Evolutionary conservation across 2,329 filamentous ascomycete species (phyloP), one percentile per base, ranked within the genome.

Genomic region (Fusarium goolgardi): DNA sequence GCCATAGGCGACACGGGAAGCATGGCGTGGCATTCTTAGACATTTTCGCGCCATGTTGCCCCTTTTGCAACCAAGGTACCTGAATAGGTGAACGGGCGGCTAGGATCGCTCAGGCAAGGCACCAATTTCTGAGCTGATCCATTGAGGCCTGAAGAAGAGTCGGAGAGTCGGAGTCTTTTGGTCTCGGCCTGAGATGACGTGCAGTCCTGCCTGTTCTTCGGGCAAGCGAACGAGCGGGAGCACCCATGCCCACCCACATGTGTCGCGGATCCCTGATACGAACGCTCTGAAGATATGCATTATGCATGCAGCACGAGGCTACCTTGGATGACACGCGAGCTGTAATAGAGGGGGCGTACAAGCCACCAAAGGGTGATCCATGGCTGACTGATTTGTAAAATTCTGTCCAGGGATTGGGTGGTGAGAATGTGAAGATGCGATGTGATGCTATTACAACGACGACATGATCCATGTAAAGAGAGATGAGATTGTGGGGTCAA

Each of bases 151-250:
- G 63, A 58, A 47, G 11, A 25, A 47, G 21, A 34, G 49, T 41
- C 35, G n/a, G 20, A 53, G 18, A 52, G 25, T 52, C 25, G 37
- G n/a, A 35, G 20, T 32, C 31, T 35, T 29, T 51, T 39, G 49
- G 59, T 56, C 67, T 72, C 63, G 69, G 57, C 66, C 63, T 63
- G 67, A 58, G 65, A 74, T 73, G 72, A 71, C 71, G 63, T 73
- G 71, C 71, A 74, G 68, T 21, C 35, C 31, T 37, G 29, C 21
- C 41, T 32, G 27, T 41, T 46, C 41, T 50, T 53, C 40, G 51
- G 59, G 57, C 47, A 56, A 67, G 65, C 67, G 61, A 63, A 49
- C 47, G 59, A 70, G 65, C 67, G 61, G 67, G 66, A 69, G 59
- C 63, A 61, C 49, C 70, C 70, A 71, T 71, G 60, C 49, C 59